phyloP scores from a whole-genome alignment of 2,329 filamentous ascomycete genomes.

The Ophiostoma sp. region DNA sequence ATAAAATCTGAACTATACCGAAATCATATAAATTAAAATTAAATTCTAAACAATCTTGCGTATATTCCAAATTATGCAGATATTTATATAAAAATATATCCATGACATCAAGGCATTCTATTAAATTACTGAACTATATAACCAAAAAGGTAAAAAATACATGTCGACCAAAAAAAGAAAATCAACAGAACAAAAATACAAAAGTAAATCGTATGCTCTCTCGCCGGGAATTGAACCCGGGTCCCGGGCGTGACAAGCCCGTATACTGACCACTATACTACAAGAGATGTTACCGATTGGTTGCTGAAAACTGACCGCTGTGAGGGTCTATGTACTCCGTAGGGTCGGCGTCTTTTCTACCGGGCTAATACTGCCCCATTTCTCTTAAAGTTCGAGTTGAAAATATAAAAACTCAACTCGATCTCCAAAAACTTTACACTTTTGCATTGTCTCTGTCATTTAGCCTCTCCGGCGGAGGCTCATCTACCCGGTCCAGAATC shows the following conservation, averaged over 20 bases:
- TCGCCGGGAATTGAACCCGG: slow-evolving; percentile 17
- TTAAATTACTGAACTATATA: too few species aligned
- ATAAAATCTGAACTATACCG: too few species aligned
- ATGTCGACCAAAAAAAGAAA: neutral
- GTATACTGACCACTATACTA: slow-evolving; percentile 18
- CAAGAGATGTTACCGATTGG: slow-evolving; percentile 13
- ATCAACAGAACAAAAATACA: neutral
- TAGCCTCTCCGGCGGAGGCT: neutral
- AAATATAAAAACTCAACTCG: neutral
- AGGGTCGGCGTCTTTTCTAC: neutral
- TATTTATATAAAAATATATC: too few species aligned
- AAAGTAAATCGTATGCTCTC: slow-evolving; percentile 7
- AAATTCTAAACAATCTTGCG: too few species aligned
- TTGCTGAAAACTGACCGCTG: neutral
- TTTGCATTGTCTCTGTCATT: neutral
- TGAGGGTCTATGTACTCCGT: neutral
- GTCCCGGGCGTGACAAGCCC: slow-evolving; percentile 17
- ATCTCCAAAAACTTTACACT: neutral
- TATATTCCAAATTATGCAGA: too few species aligned
- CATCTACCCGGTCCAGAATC: neutral
- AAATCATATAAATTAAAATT: too few species aligned
- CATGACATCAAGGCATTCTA: too few species aligned
- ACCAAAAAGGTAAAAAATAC: too few species aligned
- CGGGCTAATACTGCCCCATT: neutral
- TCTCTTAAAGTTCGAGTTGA: neutral